Evolutionary conservation across 495 filamentous ascomycete species (phyloP), one percentile per base, ranked within the genome.

Genomic region (Aspergillus leporis): DNA sequence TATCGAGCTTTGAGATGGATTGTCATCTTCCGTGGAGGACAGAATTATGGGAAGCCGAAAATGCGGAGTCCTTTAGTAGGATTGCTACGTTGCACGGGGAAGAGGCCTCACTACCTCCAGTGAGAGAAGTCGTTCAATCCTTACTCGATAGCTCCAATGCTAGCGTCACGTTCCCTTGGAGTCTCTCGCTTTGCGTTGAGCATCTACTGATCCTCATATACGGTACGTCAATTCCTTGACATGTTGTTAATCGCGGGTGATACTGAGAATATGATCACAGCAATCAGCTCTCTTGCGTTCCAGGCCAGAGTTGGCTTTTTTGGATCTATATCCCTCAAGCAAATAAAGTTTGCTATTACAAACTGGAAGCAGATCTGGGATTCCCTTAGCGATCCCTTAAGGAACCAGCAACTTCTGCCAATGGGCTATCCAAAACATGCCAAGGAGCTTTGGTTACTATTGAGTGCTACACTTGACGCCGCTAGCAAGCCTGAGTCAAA

Each of bases 331-430:
- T 60, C 72, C 4, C 19, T 68, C 0, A 65, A 70, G 9, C 70
- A 41, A 28, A 75, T 77, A 22, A 59, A 61, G 31, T 56, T 48
- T 19, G 74, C 72, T 4, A 67, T 72, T 19, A 59, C 63, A 0
- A 75, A 74, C 18, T 77, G 74, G 74, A 73, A 68, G 34, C 56
- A 60, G 18, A 65, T 77, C 4, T 77, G 74, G 72, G 63, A 75
- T 50, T 58, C 62, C 0, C 58, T 68, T 2, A 55, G 61, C 21
- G 47, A 36, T 18, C 49, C 51, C 16, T 14, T 66, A 6, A 63
- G 61, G 22, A 66, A 66, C 21, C 65, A 74, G 31, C 53, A 68
- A 28, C 53, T 63, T 4, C 52, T 70, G 16, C 68, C 69, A 30
- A 49, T 73, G 2, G 74, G 74, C 1, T 77, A 75, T 32, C 70